Percentiles rank a stretch among this genome's conserved stretches.
These are phyloP conservation scores for Acacia confusa DNA, from an alignment of 306 rosid genomes.

Conservation along the genomic window DNA sequence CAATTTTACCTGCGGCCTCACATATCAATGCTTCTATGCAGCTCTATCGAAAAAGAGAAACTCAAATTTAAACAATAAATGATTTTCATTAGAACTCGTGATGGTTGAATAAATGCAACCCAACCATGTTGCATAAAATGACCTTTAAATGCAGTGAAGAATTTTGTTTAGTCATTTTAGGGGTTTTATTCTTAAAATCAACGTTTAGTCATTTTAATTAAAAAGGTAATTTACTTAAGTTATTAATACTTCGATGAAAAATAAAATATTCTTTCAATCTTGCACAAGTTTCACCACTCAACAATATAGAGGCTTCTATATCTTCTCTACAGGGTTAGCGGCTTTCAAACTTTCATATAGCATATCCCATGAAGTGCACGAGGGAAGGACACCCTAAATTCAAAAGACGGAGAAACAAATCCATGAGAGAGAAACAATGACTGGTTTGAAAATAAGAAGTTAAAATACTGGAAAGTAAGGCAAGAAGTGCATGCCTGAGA, in stretches of 20 bases:
- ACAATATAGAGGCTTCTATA: neutral
- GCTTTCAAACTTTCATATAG: neutral
- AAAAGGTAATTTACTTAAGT: neutral
- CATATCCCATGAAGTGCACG: neutral
- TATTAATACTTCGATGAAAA: neutral
- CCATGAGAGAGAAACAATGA: neutral
- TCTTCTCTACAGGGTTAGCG: neutral
- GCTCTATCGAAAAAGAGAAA: neutral
- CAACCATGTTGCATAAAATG: neutral
- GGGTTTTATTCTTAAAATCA: too few relatives aligned
- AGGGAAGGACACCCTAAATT: neutral
- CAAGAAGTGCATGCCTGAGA: neutral
- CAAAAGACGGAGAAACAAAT: neutral
- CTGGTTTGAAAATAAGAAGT: neutral
- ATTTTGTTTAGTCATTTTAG: neutral
- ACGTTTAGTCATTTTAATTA: neutral
- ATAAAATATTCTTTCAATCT: neutral
- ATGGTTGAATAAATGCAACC: neutral
- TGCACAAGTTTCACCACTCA: neutral
- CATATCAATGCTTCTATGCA: too few relatives aligned
- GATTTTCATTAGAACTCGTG: neutral
- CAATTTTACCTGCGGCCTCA: neutral
- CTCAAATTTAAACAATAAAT: neutral
- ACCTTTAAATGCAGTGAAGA: neutral
- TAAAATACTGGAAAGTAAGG: neutral